Evolutionary conservation across 2,329 filamentous ascomycete species (phyloP), one percentile per base, ranked within the genome.

Genomic region (Aspergillus ochraceus): DNA sequence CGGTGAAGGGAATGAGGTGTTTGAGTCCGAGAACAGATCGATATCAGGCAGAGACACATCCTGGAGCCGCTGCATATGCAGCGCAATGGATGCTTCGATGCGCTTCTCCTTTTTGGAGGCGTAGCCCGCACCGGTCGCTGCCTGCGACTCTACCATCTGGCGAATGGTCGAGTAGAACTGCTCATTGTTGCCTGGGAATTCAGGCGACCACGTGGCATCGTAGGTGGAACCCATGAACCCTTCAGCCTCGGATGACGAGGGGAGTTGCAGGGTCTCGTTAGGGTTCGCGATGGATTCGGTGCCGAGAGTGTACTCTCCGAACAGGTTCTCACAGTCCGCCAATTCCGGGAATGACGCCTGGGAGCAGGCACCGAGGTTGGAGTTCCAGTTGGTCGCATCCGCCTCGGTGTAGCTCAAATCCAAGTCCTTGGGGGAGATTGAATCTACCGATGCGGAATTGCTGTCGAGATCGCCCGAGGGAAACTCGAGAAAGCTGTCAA

Each of bases 91-190:
- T 9, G 77, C 76, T 52, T 79, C 77, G 17, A 73, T 69, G 54
- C 75, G 74, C 70, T 79, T 79, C 63, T 76, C 71, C 61, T 79
- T 77, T 42, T 66, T 66, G 6, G 76, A 76, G 39, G 70, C 61
- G 49, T 66, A 65, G 11, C 75, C 68, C 5, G 70, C 62, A 56
- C 78, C 75, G 6, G 69, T 64, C 9, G 74, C 73, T n/a, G 76
- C 77, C 62, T 74, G 70, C 5, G 74, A 69, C 64, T 76, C 73
- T 4, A 76, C 73, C 62, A 75, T 59, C 29, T 72, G 68, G 39
- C 73, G 70, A 72, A 68, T 49, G 11, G 52, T 60, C 3, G 63
- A 60, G 60, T 66, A 60, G 56, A 57, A 57, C 46, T 57, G 57
- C 20, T 58, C 60, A 22, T 57, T 56, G 17, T 57, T 49, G 22